Base-by-base conservation (phyloP, 1,139 yeast genomes). In the Sugiyamaella paludigena region DNA sequence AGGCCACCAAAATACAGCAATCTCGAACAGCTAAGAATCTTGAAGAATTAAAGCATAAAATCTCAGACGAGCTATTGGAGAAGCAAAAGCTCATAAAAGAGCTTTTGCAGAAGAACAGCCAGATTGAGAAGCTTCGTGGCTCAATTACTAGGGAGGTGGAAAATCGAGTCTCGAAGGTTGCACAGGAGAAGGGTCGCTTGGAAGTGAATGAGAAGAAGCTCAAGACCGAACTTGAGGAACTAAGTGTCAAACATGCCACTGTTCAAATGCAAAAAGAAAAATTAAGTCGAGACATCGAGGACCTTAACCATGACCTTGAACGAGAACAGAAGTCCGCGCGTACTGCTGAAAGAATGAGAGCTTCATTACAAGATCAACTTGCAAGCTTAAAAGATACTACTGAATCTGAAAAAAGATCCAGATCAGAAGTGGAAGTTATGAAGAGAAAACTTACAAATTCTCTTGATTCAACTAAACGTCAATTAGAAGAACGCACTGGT, bases 281-380 rank as follows among this genome's bases (percentile, higher is more conserved):
- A 70, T 76, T 87, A 66, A 78, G 79, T 60, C 78, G 95, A 69
- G 95, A 87, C 71, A 75, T 87, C 48, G 95, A 87, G 67, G 71
- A 80, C 62, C 84, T 88, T 39, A 57, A 61, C 36, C 61, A 59
- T 28, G 69, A 65, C 39, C 53, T 63, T 24, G 54, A 62, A 12
- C 54, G 64, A 11, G 66, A 60, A 43, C 59, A 61, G 48, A 61
- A 59, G 50, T 52, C 58, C 6, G 58, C 63, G 1, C 53, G 55
- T 11, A 51, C 58, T 9, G 60, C 65, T 19, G 61, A 62, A 40
- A 47, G 62, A 12, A 28, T 56, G 46, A 54, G 50, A 36, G 48
- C 36, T 12, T 49, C 58, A 7, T 39, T 62, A n/a, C 58, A 63
- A 42, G 56, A 57, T 9, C 60, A 63, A 44, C 50, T 62, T 12